phyloP scores from a whole-genome alignment of 768 basidiomycete genomes.

The Trametes villosa region DNA sequence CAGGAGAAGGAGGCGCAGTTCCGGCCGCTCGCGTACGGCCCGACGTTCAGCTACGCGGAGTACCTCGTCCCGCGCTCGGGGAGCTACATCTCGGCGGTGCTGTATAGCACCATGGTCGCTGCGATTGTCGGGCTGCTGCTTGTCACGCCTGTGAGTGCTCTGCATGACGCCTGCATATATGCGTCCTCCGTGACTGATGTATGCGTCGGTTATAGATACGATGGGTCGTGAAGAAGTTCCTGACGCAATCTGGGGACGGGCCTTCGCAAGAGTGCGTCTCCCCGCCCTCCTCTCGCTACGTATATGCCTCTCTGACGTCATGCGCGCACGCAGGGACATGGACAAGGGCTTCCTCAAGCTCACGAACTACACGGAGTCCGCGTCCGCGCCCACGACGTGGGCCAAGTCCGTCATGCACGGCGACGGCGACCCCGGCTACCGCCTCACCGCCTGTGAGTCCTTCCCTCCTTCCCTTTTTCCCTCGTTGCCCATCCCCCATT shows the following conservation, averaged over 20 bases:
- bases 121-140: conserved; percentile 11
- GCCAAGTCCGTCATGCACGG: conserved; percentile 63
- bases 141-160: conserved; percentile 34
- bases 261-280: conserved; percentile 66
- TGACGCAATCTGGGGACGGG: conserved; percentile 61
- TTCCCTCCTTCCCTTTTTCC: conserved; percentile 33
- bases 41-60: conserved; percentile 78
- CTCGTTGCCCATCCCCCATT: conserved; percentile 7
- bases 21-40: conserved; percentile 55
- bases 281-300: neutral
- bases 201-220: conserved; percentile 47
- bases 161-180: neutral
- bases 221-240: conserved; percentile 54
- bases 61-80: conserved; percentile 46
- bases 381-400: conserved; percentile 42
- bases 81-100: conserved; percentile 42
- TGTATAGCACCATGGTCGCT: conserved; percentile 37
- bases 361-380: conserved; percentile 73
- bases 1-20: conserved; percentile 25
- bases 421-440: conserved; percentile 80
- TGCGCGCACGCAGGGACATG: conserved; percentile 46
- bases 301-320: neutral
- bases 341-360: conserved; percentile 62
- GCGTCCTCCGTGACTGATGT: neutral
- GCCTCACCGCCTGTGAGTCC: conserved; percentile 54